Base-by-base conservation (phyloP, 75 land plant genomes). In the Pinus tabuliformis region DNA sequence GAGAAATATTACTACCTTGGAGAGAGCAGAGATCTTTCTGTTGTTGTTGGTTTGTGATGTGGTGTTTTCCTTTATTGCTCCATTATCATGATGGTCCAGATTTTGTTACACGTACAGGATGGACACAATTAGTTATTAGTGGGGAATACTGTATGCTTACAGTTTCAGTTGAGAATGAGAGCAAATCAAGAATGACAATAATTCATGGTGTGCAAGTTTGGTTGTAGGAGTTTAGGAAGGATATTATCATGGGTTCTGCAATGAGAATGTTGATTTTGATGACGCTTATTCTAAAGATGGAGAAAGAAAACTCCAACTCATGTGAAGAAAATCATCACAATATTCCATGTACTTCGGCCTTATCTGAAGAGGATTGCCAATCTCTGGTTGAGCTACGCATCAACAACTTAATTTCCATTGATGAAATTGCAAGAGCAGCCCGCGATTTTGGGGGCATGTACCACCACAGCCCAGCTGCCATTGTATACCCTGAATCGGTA, bases 401-500 rank as follows among this genome's bases (percentile, higher is more conserved):
- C 1, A 33, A 33, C 15, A 22, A 20, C 18, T 30, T 22, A 45
- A 21, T 68, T 3, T 68, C 22, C 71, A 42, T 39, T 3, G 9
- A 20, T 20, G 71, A 68, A n/a, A 78, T 65, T 3, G 42, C 16
- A 36, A 64, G 56, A n/a, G 76, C 73, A 11, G 66, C 77, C 15
- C 16, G 73, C 17, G 84, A 82, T 58, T 82, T 78, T 60, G 84
- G 80, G 9, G 61, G 81, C 12, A 74, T 82, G 5, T 21, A 72
- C 24, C 59, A 74, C 77, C 68, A 82, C 49, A 26, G 58, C 26
- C 84, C 84, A 18, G 72, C 81, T 16, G 80, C 84, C 21, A 86
- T 86, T 22, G 73, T 86, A 11, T 76, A 77, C 8, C 82, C 88
- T 6, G 22, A 70, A 20, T 79, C 82, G 15, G 57, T 70, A n/a